Base-by-base conservation (phyloP, 2,329 filamentous ascomycete species). In the Ophiocordyceps camponoti-rufipedis region DNA sequence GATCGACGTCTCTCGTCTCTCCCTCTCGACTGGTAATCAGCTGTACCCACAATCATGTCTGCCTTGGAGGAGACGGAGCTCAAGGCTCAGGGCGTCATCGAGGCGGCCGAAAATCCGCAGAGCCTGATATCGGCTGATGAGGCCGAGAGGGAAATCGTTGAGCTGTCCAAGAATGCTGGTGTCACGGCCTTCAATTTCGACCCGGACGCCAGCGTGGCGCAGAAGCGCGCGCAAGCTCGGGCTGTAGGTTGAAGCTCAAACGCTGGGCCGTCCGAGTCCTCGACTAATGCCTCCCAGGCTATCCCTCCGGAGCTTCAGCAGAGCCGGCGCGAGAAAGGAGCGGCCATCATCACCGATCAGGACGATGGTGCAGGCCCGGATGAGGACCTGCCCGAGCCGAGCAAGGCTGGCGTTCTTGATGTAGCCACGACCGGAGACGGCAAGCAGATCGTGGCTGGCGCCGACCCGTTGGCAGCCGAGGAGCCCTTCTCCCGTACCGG, bases 181-280 rank as follows among this genome's bases (percentile, higher is more conserved):
- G 76, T 82, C 23, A 67, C 80, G 29, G 88, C 86, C 51, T 91
- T 84, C 59, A 75, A 80, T 50, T 98, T 96, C 65, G 75, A 98
- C 58, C 86, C 91, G 1, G 67, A 94, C 67, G 88, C 87, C 40
- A 80, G 72, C 41, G 73, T 82, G 1, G 85, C 87, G 59, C 73
- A 94, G 62, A 98, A 98, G 69, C 80, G 75, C 49, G 81, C 81
- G 31, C 84, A 88, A 59, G 80, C 82, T 19, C 70, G 74, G 70
- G 75, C 80, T 58, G 86, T 94, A 71, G 55, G 81, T 44, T 42
- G 46, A 44, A 40, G 13, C 16, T 32, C 23, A 38, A n/a, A 29
- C 38, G 8, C 41, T 28, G 11, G 42, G 71, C 41, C 43, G 10
- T 18, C 4, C 4, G 28, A 16, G 51, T 42, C 53, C 19, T n/a